Conservation (phyloP, 2,329 filamentous ascomycete species). For the Gaeumannomyces sp. region DNA sequence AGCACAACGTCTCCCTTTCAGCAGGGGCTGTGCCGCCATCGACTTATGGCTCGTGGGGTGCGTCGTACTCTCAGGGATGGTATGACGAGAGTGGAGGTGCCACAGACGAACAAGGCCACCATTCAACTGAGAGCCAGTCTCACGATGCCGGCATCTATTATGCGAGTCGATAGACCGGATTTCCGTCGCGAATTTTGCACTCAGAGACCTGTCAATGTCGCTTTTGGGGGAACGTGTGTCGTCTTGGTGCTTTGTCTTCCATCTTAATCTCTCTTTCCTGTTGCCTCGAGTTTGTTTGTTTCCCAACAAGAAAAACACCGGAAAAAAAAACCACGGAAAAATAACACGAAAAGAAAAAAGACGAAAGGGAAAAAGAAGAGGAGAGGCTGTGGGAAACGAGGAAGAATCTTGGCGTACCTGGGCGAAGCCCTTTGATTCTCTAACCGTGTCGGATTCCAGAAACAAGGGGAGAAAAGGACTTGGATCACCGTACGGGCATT, state of each 20-base stretch:
- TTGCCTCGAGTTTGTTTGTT: not conserved
- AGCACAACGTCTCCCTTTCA: slow-evolving; percentile 30
- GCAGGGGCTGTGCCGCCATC: slow-evolving; percentile 31
- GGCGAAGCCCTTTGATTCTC: not conserved
- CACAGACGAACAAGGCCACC: slow-evolving; percentile 18
- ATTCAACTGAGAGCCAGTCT: slow-evolving; percentile 21
- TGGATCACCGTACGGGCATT: no score
- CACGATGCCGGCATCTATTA: slow-evolving; percentile 27
- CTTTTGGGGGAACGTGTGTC: no score
- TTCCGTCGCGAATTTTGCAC: no score
- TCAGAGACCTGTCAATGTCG: no score
- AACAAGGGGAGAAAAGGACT: no score
- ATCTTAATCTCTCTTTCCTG: no score
- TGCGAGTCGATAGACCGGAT: slow-evolving; percentile 19
- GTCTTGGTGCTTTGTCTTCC: not conserved
- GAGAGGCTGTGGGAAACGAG: not conserved
- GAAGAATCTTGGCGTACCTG: not conserved
- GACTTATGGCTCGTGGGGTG: slow-evolving; percentile 38
- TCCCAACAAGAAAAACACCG: no score
- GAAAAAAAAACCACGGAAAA: no score
- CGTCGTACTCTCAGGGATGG: slow-evolving; percentile 37
- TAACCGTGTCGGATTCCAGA: no score
- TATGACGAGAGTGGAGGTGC: slow-evolving; percentile 23
- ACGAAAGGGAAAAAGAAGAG: not conserved
- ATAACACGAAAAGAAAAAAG: no score